Evolutionary conservation across 2,329 filamentous ascomycete species (phyloP), one percentile per base, ranked within the genome.

Genomic region (Pseudogymnoascus destructans): DNA sequence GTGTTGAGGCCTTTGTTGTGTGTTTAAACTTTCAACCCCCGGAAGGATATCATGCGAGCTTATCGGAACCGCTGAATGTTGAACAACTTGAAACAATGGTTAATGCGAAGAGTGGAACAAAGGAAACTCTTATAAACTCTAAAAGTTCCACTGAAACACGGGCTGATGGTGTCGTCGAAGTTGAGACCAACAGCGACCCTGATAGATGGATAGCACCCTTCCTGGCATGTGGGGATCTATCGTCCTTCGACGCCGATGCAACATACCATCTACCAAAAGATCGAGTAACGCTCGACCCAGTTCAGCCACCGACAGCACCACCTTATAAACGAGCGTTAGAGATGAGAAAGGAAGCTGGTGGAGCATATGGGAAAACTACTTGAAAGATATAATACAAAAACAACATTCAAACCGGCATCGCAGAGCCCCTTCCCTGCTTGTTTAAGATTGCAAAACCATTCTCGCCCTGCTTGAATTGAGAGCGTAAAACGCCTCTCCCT

Each of bases 1-100:
- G 90, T 71, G 84, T 98, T 17, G 93, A 98, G 71, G 92, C 93
- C 0, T 98, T 98, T 65, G 88, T 98, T 52, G 92, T 98, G 13
- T 96, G 93, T 70, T 80, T 95, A 65, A 88, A 90, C 61, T 98
- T 97, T 69, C 77, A 79, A 19, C 91, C 89, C 3, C 91, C 92
- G 0, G 73, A 76, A 11, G 87, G 86, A 0, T 93, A 90, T 73
- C 79, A 79, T 49, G 83, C 87, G 3, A 90, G 84, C 66, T 73
- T 93, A 3, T 85, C 90, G 65, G 82, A 85, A 65, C 87, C 87
- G 1, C 73, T 93, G 1, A 87, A 86, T 1, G 79, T 85, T 7
- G 81, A 77, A 40, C 73, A 76, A 38, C 63, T 86, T 15, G 71
- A 77, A 1, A 65, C 73, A 33, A 76, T 83, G 75, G 73, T 76